A percentile compares a stretch with the other conserved stretches of the same genome.
phyloP scores from a whole-genome alignment of 805 yeast species.

The Barnettozyma wickerhamii region DNA sequence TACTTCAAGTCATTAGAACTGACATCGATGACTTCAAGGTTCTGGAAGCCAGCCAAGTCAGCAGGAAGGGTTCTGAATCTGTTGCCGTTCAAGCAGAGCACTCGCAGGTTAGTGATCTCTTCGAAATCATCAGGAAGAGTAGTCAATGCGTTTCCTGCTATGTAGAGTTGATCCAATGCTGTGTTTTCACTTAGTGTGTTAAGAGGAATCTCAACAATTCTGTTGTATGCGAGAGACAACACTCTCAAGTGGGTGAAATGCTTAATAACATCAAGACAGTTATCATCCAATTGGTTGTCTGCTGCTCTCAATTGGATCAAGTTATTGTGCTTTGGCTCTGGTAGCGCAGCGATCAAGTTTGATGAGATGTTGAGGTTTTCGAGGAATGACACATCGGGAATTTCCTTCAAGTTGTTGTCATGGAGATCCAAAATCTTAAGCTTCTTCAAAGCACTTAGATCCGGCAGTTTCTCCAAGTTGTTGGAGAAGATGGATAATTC shows the following conservation, averaged over 20 bases:
- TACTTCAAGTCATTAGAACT: conserved; percentile 89
- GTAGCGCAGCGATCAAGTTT: conserved; percentile 38
- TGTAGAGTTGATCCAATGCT: conserved; percentile 56
- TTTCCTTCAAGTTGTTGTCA: conserved; percentile 68
- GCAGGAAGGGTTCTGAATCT: conserved; percentile 84
- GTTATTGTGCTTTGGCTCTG: conserved; percentile 39
- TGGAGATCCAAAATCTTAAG: conserved; percentile 74
- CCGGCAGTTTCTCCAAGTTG: conserved; percentile 68
- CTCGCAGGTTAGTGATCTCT: conserved; percentile 48
- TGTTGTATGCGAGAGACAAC: conserved; percentile 81
- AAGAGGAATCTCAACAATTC: conserved; percentile 71
- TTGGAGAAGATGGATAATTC: conserved; percentile 71
- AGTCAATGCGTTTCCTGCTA: conserved; percentile 80
- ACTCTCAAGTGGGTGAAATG: conserved; percentile 51
- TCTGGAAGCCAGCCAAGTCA: conserved; percentile 66
- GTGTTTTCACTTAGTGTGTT: conserved; percentile 61
- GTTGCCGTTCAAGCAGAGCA: conserved; percentile 75
- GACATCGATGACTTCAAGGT: conserved; percentile 73
- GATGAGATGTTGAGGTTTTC: conserved; percentile 69
- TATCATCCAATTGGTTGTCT: conserved; percentile 81
- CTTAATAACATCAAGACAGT: conserved; percentile 64
- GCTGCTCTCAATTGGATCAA: conserved; percentile 60
- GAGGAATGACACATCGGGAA: conserved; percentile 42
- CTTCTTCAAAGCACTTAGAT: conserved; percentile 53
- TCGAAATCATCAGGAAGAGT: conserved; percentile 83